These are phyloP conservation scores for Colletotrichum tamarilloi DNA, from an alignment of 2,329 filamentous ascomycete species.

Conservation along the genomic window DNA sequence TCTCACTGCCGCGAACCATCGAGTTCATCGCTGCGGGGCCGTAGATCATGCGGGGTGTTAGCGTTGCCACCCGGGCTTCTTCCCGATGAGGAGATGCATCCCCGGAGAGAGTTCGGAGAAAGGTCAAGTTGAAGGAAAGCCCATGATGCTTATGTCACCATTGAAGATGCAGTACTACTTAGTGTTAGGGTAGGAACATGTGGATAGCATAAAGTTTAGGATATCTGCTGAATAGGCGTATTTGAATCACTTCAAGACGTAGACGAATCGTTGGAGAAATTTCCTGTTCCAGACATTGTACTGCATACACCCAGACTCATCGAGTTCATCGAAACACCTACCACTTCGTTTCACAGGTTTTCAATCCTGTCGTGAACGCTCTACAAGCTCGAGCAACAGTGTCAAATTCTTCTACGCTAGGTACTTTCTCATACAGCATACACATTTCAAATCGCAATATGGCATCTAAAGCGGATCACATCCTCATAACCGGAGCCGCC, in stretches of 20 bases:
- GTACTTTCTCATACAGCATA: neutral
- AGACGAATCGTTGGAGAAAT: neutral
- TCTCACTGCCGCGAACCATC: neutral
- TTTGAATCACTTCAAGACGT: neutral
- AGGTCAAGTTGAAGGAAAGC: neutral
- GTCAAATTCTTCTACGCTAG: neutral
- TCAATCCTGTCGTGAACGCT: no score
- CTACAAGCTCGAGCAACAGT: neutral
- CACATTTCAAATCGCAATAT: neutral
- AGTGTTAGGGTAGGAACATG: neutral
- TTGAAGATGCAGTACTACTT: no score
- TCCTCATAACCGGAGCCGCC: conserved; percentile 73
- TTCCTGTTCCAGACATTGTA: neutral
- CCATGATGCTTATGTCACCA: neutral
- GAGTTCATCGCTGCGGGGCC: neutral
- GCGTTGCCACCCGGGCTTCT: conserved; percentile 20
- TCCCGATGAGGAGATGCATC: conserved; percentile 8
- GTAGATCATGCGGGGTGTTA: neutral
- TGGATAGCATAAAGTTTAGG: neutral
- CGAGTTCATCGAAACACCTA: neutral
- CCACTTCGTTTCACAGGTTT: no score
- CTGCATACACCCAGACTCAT: no score
- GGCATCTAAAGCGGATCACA: conserved; percentile 40
- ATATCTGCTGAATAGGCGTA: no score
- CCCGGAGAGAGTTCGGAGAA: neutral